These are phyloP conservation scores for Microbotryum scabiosae DNA, from an alignment of 1,284 basidiomycete species.

Conservation along the genomic window DNA sequence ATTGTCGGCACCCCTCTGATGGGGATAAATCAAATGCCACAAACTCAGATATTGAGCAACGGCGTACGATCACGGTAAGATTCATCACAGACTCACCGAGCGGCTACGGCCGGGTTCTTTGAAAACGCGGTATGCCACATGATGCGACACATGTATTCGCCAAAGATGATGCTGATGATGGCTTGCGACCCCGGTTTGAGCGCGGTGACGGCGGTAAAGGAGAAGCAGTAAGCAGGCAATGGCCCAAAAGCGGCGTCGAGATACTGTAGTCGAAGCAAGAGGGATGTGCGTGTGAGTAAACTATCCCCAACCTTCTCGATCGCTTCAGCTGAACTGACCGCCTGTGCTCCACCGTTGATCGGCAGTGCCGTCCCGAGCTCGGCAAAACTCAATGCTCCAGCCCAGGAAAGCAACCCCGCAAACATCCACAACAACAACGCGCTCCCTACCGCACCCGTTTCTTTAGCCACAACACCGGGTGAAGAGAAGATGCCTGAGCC, in stretches of 20 bases:
- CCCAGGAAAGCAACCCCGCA: constrained; percentile 68
- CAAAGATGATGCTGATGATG: constrained; percentile 42
- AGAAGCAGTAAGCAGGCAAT: constrained; percentile 46
- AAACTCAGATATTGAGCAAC: neutral
- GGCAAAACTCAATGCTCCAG: constrained; percentile 48
- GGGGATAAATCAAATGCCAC: neutral
- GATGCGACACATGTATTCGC: constrained; percentile 72
- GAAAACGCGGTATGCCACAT: constrained; percentile 41
- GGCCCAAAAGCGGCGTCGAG: constrained; percentile 60
- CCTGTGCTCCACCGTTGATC: constrained; percentile 73
- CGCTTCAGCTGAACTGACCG: neutral
- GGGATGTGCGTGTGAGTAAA: constrained; percentile 76
- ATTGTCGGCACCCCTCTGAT: constrained; percentile 56
- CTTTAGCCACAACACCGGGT: constrained; percentile 64
- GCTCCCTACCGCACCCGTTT: constrained; percentile 52
- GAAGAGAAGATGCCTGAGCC: constrained; percentile 82
- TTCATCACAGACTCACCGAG: constrained; percentile 25
- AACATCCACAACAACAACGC: constrained; percentile 33
- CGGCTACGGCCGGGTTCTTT: constrained; percentile 31
- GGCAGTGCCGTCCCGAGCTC: constrained; percentile 73
- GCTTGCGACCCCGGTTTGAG: constrained; percentile 51
- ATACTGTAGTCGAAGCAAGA: constrained; percentile 69
- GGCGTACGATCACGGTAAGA: neutral
- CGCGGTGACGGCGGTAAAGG: constrained; percentile 40
- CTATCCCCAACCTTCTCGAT: constrained; percentile 55